A percentile compares a stretch with the other conserved stretches of the same genome.
Evolutionary conservation across 1,284 basidiomycete species (phyloP).

Genomic region (Vanrija sp.): DNA sequence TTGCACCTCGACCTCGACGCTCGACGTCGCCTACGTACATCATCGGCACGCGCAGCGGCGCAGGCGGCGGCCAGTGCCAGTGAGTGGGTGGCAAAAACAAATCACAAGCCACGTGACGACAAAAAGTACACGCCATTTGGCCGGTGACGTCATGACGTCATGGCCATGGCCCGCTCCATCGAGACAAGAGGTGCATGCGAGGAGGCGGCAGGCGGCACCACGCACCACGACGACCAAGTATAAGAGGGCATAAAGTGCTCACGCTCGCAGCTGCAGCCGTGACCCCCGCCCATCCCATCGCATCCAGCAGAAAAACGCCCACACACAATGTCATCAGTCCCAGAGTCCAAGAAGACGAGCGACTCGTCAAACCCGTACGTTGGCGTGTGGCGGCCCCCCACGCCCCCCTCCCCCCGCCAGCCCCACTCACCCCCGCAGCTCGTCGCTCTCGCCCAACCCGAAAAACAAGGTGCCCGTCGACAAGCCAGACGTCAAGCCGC

Average conservation of each 20-base stretch:
- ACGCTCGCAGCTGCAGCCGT: too few species aligned
- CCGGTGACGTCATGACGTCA: neutral
- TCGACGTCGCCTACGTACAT: too few species aligned
- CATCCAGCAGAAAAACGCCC: slow-evolving; percentile 5
- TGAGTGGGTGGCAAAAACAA: slow-evolving; percentile 1
- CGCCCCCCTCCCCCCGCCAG: neutral
- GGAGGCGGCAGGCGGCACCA: too few species aligned
- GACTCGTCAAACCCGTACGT: slow-evolving; percentile 17
- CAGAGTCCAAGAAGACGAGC: neutral
- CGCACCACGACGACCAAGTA: too few species aligned
- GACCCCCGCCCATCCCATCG: neutral
- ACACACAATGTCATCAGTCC: neutral
- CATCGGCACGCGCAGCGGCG: too few species aligned
- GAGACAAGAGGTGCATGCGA: neutral
- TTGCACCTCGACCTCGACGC: too few species aligned
- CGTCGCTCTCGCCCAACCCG: slow-evolving; percentile 37
- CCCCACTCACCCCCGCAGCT: slow-evolving; percentile 16
- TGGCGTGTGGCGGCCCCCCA: slow-evolving; percentile 11
- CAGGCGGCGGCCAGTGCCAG: too few species aligned
- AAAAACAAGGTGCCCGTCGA: slow-evolving; percentile 35
- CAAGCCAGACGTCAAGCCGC: slow-evolving; percentile 45
- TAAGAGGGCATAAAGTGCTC: too few species aligned
- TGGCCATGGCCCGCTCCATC: neutral
- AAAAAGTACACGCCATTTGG: neutral
- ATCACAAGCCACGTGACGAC: neutral